Percentiles rank a stretch among this genome's conserved stretches.
phyloP scores from a whole-genome alignment of 495 filamentous ascomycete species.

The Xylaria grammica region DNA sequence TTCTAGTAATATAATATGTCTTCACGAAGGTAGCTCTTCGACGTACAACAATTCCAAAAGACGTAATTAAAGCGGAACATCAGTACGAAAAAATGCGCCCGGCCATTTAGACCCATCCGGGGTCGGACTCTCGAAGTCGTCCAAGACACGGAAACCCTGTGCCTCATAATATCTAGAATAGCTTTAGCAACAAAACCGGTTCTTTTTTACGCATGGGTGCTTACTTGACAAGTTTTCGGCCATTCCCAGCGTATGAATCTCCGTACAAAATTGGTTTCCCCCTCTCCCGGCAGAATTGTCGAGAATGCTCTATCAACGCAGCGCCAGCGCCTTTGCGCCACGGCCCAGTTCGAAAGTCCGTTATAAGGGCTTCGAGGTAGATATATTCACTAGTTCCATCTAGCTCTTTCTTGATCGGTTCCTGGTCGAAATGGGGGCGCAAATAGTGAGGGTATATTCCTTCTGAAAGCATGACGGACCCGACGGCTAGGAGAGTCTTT shows the following conservation, averaged over 20 bases:
- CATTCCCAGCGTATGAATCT: slow-evolving; percentile 8
- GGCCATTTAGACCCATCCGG: slow-evolving; percentile 13
- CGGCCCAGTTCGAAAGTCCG: not conserved
- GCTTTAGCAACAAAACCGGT: not conserved
- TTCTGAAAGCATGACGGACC: slow-evolving; percentile 13
- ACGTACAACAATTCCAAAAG: no score
- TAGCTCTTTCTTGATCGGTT: not conserved
- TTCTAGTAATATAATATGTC: no score
- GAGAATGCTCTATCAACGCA: slow-evolving; percentile 3
- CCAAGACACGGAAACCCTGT: slow-evolving; percentile 6
- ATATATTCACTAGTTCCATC: slow-evolving; percentile 12
- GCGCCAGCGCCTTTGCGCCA: slow-evolving; percentile 18
- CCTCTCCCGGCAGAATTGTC: not conserved
- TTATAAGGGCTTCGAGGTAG: slow-evolving; percentile 15
- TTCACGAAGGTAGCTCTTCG: no score
- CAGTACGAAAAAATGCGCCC: not conserved
- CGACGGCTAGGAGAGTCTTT: slow-evolving; percentile 3
- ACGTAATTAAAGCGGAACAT: not conserved
- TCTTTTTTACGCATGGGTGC: not conserved
- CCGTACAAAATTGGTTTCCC: not conserved
- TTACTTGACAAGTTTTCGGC: slow-evolving; percentile 12
- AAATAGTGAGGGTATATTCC: slow-evolving; percentile 6
- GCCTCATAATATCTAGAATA: slow-evolving; percentile 7
- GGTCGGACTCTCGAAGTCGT: not conserved
- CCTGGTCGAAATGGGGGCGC: not conserved